Percentiles rank a stretch among this genome's conserved stretches.
These are phyloP conservation scores for Phoma sp. DNA, from an alignment of 2,329 filamentous ascomycete species.

Conservation along the genomic window DNA sequence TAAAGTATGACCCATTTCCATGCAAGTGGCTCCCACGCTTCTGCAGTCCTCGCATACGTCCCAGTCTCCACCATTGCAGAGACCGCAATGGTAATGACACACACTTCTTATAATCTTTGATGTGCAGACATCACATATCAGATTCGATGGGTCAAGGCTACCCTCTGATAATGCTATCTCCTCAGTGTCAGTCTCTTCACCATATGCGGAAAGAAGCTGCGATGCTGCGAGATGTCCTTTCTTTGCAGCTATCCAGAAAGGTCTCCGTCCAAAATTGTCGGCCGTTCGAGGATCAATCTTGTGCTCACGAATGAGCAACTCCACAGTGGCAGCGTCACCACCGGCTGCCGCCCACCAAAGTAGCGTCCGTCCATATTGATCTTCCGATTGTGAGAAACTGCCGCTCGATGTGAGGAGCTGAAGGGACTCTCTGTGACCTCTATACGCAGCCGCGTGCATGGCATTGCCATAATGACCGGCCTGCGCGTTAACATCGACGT, in stretches of 20 bases:
- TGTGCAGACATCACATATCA: not conserved
- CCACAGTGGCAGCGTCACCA: slow-evolving; percentile 2
- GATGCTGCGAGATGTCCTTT: slow-evolving; percentile 7
- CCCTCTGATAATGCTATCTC: not conserved
- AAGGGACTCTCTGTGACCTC: not conserved
- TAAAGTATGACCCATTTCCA: not conserved
- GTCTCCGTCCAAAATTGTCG: slow-evolving; percentile 7
- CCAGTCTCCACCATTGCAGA: not conserved
- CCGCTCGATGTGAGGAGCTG: not conserved
- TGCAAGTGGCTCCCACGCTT: not conserved
- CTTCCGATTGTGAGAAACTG: not conserved
- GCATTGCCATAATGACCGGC: not conserved
- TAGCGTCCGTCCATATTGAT: slow-evolving; percentile 1
- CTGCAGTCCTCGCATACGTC: not conserved
- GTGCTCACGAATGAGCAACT: not conserved
- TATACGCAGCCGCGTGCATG: not conserved
- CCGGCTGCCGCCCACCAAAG: slow-evolving; percentile 9
- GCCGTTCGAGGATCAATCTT: slow-evolving; percentile 1
- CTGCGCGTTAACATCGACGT: not conserved
- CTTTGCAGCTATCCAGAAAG: slow-evolving; percentile 3
- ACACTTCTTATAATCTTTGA: not conserved
- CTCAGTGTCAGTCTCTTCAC: not conserved
- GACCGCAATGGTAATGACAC: not conserved
- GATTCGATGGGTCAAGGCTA: not conserved
- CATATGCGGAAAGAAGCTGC: not conserved